These are phyloP conservation scores for Dacryopinax spathularia DNA, from an alignment of 768 basidiomycete species.

Conservation along the genomic window DNA sequence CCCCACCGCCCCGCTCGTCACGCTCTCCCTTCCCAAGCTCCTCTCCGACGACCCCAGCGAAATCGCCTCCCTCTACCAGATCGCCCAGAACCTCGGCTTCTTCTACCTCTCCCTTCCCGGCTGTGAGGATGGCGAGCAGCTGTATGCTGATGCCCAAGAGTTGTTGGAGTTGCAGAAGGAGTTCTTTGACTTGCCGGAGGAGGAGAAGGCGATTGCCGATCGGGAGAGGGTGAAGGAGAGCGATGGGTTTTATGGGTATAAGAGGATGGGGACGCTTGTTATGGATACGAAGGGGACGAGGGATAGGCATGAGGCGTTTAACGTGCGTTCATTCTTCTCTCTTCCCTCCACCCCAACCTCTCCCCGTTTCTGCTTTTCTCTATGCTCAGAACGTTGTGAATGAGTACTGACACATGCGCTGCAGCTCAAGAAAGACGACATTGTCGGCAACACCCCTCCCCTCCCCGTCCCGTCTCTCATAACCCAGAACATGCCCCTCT, in stretches of 20 bases:
- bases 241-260: neutral
- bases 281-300: neutral
- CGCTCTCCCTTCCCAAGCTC: neutral
- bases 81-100: constrained; percentile 13
- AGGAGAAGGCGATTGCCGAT: constrained; percentile 14
- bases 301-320: neutral
- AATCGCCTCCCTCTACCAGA: constrained; percentile 5
- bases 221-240: neutral
- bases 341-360: neutral
- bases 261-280: neutral
- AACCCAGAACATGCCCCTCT: neutral
- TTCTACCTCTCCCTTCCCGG: constrained; percentile 15
- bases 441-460: neutral
- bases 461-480: neutral
- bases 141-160: constrained; percentile 11
- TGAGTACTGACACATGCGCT: neutral
- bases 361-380: too few species aligned
- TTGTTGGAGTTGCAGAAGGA: constrained; percentile 10
- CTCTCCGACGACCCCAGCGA: neutral
- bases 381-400: neutral
- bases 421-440: neutral
- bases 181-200: constrained; percentile 13
- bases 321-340: neutral
- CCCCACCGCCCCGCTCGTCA: neutral
- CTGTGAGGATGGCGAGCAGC: constrained; percentile 10